These are phyloP conservation scores for Sequoia sempervirens DNA, from an alignment of 75 land plant species.

Conservation along the genomic window DNA sequence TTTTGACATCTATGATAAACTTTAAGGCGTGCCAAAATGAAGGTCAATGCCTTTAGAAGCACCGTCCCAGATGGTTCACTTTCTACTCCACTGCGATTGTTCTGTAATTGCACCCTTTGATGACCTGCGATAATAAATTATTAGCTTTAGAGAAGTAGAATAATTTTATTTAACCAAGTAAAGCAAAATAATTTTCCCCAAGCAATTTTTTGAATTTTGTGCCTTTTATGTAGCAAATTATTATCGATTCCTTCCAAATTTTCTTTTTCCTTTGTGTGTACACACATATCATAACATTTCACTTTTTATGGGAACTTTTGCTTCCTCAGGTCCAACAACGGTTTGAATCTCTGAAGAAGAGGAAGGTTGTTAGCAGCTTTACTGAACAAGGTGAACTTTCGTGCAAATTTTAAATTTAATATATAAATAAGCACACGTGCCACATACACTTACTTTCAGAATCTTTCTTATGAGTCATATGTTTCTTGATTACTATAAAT, in stretches of 20 bases:
- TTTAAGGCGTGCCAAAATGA: not conserved
- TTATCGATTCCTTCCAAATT: not conserved
- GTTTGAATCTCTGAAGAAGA: constrained; percentile 80
- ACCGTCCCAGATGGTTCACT: not conserved
- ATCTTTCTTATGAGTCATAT: not conserved
- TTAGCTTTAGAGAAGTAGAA: not conserved
- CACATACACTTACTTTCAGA: not conserved
- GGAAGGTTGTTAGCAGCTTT: constrained; percentile 60
- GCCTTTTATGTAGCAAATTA: not conserved
- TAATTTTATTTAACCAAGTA: not conserved
- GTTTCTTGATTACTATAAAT: not conserved
- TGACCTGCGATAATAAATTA: not conserved
- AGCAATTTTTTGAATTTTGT: not conserved
- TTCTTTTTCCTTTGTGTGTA: not conserved
- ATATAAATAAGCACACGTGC: not conserved
- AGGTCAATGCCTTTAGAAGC: not conserved
- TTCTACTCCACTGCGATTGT: not conserved
- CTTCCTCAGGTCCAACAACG: constrained; percentile 67
- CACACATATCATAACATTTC: not conserved
- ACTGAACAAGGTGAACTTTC: constrained; percentile 72
- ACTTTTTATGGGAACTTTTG: not conserved
- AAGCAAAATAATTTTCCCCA: not conserved
- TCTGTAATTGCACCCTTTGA: not conserved
- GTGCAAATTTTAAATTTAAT: not conserved
- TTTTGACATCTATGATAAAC: not conserved